These are phyloP conservation scores for Phytomonas sp. DNA, from an alignment of 208 protist species.

Conservation along the genomic window DNA sequence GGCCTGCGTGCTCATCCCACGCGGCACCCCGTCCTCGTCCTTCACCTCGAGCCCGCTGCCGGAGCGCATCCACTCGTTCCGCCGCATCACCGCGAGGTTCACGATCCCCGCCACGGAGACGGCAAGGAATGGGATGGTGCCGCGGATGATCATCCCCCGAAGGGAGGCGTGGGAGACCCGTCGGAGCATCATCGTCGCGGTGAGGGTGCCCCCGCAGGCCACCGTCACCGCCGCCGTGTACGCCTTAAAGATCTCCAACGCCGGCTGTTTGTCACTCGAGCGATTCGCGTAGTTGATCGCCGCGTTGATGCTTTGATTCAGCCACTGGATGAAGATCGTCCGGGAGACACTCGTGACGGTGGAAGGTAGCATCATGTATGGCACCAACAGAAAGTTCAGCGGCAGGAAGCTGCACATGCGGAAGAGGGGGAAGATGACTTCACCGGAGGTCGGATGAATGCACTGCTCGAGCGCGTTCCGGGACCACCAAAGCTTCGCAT, in stretches of 20 bases:
- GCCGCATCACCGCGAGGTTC: conserved; percentile 86
- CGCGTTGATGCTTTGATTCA: conserved; percentile 92
- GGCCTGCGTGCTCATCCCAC: conserved; percentile 64
- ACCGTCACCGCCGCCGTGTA: conserved; percentile 73
- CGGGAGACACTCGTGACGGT: conserved; percentile 52
- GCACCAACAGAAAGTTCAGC: conserved; percentile 86
- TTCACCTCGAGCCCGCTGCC: conserved; percentile 69
- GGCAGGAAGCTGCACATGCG: conserved; percentile 91
- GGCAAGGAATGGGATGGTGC: conserved; percentile 78
- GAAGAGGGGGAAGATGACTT: conserved; percentile 82
- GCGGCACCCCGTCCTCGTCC: conserved; percentile 72
- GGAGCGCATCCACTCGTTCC: conserved; percentile 82
- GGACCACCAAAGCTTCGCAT: conserved; percentile 80
- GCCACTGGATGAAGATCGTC: conserved; percentile 87
- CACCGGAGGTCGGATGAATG: conserved; percentile 87
- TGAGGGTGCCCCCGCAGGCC: conserved; percentile 47
- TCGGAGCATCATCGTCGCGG: conserved; percentile 56
- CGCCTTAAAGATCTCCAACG: conserved; percentile 67
- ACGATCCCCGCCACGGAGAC: conserved; percentile 70
- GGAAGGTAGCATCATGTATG: conserved; percentile 84
- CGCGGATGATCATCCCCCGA: conserved; percentile 59
- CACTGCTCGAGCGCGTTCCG: conserved; percentile 78
- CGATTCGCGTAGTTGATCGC: conserved; percentile 93
- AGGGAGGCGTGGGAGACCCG: conserved; percentile 36
- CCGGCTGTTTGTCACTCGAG: conserved; percentile 81